Conservation (phyloP, 169 alveolate genomes). For the Miamiensis avidus region DNA sequence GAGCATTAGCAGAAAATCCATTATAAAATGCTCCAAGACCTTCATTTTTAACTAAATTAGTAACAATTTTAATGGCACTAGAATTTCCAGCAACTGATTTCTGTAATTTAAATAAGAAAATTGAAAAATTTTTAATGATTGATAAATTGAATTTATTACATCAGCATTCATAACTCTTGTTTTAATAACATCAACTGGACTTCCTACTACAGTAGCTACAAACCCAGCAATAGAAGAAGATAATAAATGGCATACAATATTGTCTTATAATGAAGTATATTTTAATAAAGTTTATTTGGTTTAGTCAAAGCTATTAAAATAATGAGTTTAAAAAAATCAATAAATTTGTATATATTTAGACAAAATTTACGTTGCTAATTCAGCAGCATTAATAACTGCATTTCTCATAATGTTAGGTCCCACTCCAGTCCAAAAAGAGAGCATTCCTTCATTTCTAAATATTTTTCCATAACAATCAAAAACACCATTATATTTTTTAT, state of each 20-base stretch:
- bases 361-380: constrained; percentile 63
- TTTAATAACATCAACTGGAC: constrained; percentile 77
- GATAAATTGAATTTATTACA: constrained; percentile 16
- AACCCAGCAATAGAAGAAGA: constrained; percentile 78
- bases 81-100: not conserved
- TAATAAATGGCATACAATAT: constrained; percentile 55
- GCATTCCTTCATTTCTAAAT: constrained; percentile 49
- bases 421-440: constrained; percentile 72
- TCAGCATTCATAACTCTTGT: constrained; percentile 77
- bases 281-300: constrained; percentile 58
- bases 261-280: constrained; percentile 61
- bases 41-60: constrained; percentile 45
- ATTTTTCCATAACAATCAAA: constrained; percentile 58
- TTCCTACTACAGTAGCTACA: constrained; percentile 64
- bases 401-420: constrained; percentile 73
- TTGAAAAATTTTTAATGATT: not conserved
- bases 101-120: not conserved
- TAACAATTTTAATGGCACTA: constrained; percentile 41
- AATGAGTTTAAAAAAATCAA: not conserved
- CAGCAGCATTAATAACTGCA: constrained; percentile 70
- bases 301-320: constrained; percentile 35
- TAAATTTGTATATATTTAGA: constrained; percentile 22
- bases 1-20: constrained; percentile 65
- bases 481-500: constrained; percentile 52
- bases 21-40: constrained; percentile 56